Percentiles rank a stretch among this genome's conserved stretches.
phyloP scores from a whole-genome alignment of 768 basidiomycete species.

The Austroboletus eburneus region DNA sequence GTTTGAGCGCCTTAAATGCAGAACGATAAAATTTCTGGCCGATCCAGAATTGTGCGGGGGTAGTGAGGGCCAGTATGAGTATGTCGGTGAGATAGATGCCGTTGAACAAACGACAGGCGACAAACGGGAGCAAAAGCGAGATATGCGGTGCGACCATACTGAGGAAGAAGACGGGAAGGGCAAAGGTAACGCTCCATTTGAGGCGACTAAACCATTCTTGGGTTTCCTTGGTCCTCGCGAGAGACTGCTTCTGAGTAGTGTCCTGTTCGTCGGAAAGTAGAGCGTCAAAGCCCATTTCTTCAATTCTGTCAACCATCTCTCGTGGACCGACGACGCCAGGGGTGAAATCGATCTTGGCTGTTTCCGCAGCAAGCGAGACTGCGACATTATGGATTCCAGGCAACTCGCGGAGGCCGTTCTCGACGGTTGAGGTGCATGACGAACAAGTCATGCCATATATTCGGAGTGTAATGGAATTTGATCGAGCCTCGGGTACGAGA shows the following conservation, averaged over 20 bases:
- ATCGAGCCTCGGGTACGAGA: slow-evolving; percentile 58
- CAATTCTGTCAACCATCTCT: slow-evolving; percentile 85
- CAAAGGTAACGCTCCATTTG: slow-evolving; percentile 69
- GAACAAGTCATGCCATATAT: slow-evolving; percentile 93
- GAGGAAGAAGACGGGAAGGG: slow-evolving; percentile 91
- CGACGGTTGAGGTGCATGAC: slow-evolving; percentile 74
- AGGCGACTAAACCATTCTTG: slow-evolving; percentile 84
- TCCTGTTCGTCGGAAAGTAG: slow-evolving; percentile 78
- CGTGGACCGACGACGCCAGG: slow-evolving; percentile 67
- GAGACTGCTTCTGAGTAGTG: slow-evolving; percentile 78
- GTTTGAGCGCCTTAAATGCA: slow-evolving; percentile 88
- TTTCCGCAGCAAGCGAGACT: slow-evolving; percentile 73
- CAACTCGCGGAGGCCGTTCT: slow-evolving; percentile 58
- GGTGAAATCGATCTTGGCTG: slow-evolving; percentile 74
- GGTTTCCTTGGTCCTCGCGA: slow-evolving; percentile 87
- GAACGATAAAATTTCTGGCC: slow-evolving; percentile 83
- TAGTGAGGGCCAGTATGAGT: slow-evolving; percentile 69
- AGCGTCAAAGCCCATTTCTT: slow-evolving; percentile 88
- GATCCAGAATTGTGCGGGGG: slow-evolving; percentile 92
- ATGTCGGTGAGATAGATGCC: slow-evolving; percentile 83
- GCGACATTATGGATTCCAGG: slow-evolving; percentile 73
- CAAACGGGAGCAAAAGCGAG: slow-evolving; percentile 50
- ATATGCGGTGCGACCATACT: slow-evolving; percentile 79
- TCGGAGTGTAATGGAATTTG: slow-evolving; percentile 68
- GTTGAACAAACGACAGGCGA: slow-evolving; percentile 48